These are phyloP conservation scores for Rhizoclosmatium sp. DNA, from an alignment of 192 early-diverging fungal genomes.

Conservation along the genomic window DNA sequence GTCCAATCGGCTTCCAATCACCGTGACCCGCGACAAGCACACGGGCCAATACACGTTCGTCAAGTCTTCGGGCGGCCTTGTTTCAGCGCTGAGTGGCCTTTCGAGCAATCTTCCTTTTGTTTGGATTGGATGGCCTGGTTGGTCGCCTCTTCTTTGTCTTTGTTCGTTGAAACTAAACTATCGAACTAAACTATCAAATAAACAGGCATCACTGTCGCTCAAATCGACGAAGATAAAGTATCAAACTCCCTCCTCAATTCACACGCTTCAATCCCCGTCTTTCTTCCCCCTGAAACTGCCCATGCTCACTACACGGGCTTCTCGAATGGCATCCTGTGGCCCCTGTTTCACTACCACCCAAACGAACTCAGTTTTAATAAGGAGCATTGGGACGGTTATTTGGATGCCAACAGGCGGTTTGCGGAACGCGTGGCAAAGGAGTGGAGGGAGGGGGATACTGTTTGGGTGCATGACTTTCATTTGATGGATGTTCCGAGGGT, in stretches of 20 bases:
- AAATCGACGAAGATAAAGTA: constrained; percentile 76
- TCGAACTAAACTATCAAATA: neutral
- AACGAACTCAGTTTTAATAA: constrained; percentile 98
- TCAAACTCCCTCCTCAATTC: constrained; percentile 75
- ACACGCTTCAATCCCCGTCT: constrained; percentile 91
- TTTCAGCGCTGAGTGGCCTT: constrained; percentile 91
- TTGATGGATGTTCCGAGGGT: constrained; percentile 94
- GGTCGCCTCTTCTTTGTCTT: constrained; percentile 8
- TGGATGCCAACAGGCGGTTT: constrained; percentile 90
- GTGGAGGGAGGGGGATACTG: constrained; percentile 77
- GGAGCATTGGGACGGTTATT: constrained; percentile 94
- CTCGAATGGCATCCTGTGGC: constrained; percentile 98
- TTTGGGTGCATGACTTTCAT: constrained; percentile 89
- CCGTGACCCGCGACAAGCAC: constrained; percentile 65
- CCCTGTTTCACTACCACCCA: constrained; percentile 99
- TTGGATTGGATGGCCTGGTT: constrained; percentile 99
- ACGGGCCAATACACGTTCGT: constrained; percentile 72
- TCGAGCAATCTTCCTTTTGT: constrained; percentile 96
- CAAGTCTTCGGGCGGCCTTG: constrained; percentile 95
- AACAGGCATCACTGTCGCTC: constrained; percentile 81
- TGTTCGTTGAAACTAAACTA: neutral
- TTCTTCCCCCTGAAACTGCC: constrained; percentile 91
- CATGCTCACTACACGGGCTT: constrained; percentile 99
- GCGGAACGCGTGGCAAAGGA: constrained; percentile 88
- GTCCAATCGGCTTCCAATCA: constrained; percentile 96